These are phyloP conservation scores for Lasiosphaeria miniovina DNA, from an alignment of 495 filamentous ascomycete genomes.

Conservation along the genomic window DNA sequence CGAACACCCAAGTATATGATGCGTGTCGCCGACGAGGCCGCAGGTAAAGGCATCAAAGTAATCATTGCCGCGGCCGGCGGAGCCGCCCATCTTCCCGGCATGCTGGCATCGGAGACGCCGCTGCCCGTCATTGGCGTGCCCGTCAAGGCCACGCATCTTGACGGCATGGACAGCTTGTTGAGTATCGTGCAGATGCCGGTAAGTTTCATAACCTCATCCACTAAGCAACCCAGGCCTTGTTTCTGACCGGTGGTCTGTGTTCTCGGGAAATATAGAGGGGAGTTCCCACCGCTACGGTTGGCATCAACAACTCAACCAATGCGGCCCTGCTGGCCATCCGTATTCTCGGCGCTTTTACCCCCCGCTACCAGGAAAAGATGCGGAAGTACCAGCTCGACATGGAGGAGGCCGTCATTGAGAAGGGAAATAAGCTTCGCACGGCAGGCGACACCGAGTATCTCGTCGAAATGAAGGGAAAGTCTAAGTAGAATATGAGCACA, in stretches of 20 bases:
- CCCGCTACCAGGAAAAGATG: slow-evolving; percentile 56
- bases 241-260: background rate
- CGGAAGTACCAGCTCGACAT: slow-evolving; percentile 61
- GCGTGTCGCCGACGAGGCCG: slow-evolving; percentile 66
- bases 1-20: slow-evolving; percentile 84
- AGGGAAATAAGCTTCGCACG: slow-evolving; percentile 62
- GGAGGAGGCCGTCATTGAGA: slow-evolving; percentile 62
- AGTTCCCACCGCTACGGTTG: slow-evolving; percentile 83
- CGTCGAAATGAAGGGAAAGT: slow-evolving; percentile 20
- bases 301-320: slow-evolving; percentile 91
- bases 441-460: slow-evolving; percentile 70
- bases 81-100: slow-evolving; percentile 88
- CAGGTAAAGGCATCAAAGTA: slow-evolving; percentile 70
- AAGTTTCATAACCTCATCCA: slow-evolving; percentile 17
- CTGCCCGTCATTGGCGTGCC: slow-evolving; percentile 93
- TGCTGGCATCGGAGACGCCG: slow-evolving; percentile 81
- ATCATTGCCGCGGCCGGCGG: slow-evolving; percentile 95
- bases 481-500: background rate
- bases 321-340: slow-evolving; percentile 85
- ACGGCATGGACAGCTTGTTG: slow-evolving; percentile 84
- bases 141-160: slow-evolving; percentile 78
- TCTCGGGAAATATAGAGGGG: slow-evolving; percentile 43
- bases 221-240: background rate
- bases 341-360: slow-evolving; percentile 71
- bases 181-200: slow-evolving; percentile 92